Conservation (phyloP, 176 grass and related monocot species). For the Aechmea fasciata region DNA sequence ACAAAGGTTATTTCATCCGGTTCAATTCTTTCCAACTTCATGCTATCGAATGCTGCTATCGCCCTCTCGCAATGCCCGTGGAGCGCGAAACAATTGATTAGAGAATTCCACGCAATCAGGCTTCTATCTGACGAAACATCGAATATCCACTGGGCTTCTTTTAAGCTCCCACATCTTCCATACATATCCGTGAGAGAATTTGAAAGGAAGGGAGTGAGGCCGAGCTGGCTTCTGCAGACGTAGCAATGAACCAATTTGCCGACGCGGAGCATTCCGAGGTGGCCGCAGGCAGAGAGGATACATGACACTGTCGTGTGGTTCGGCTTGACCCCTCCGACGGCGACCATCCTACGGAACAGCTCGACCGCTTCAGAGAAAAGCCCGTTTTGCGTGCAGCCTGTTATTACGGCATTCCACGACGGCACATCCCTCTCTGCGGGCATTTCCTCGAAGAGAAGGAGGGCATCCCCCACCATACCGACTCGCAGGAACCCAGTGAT, state of each 20-base stretch:
- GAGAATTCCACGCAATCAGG: conserved; percentile 58
- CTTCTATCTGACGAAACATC: conserved; percentile 35
- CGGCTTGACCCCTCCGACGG: conserved; percentile 22
- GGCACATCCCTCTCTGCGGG: conserved; percentile 46
- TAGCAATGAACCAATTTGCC: conserved; percentile 67
- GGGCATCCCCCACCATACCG: conserved; percentile 38
- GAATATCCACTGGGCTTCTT: conserved; percentile 53
- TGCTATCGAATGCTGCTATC: conserved; percentile 31
- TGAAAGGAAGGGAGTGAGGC: conserved; percentile 42
- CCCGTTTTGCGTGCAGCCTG: conserved; percentile 57
- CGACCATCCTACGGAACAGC: conserved; percentile 53
- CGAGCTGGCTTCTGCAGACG: conserved; percentile 36
- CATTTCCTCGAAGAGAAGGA: conserved; percentile 52
- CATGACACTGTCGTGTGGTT: conserved; percentile 57
- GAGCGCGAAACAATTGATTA: conserved; percentile 67
- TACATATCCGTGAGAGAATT: conserved; percentile 82
- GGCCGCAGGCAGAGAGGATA: conserved; percentile 52
- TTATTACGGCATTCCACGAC: conserved; percentile 69
- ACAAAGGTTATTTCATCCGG: conserved; percentile 78
- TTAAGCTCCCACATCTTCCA: conserved; percentile 72
- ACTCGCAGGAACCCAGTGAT: conserved; percentile 50
- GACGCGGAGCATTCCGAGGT: conserved; percentile 54
- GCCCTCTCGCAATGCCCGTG: conserved; percentile 40
- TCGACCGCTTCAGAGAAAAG: conserved; percentile 37
- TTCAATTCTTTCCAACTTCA: conserved; percentile 31